Conservation (phyloP, 331 rosid genomes). For the Quercus phellos region DNA sequence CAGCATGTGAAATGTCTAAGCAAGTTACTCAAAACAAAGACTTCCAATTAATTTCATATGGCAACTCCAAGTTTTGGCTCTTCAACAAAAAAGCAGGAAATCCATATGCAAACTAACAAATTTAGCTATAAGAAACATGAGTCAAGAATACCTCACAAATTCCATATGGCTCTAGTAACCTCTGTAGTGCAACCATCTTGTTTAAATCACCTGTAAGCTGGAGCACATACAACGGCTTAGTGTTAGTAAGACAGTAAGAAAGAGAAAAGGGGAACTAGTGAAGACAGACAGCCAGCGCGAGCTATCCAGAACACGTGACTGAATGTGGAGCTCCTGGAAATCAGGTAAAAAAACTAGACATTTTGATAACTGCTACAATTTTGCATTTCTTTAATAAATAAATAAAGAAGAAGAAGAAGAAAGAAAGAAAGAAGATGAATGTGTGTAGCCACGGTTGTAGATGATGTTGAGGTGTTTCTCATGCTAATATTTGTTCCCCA, state of each 20-base stretch:
- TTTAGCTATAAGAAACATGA: not conserved
- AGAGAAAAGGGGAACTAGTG: not conserved
- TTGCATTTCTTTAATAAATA: not conserved
- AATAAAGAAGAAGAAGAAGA: not conserved
- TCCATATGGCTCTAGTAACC: constrained; percentile 49
- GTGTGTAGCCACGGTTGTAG: not conserved
- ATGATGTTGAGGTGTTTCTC: not conserved
- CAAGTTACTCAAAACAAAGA: not conserved
- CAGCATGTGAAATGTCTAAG: not conserved
- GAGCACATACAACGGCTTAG: not conserved
- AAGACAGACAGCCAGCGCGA: too few relatives aligned
- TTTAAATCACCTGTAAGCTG: constrained; percentile 59
- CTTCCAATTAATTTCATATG: not conserved
- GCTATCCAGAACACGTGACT: not conserved
- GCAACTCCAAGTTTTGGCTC: not conserved
- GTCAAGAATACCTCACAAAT: constrained; percentile 51
- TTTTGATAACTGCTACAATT: not conserved
- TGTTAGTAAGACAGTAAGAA: not conserved
- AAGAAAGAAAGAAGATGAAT: not conserved
- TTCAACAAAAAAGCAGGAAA: not conserved
- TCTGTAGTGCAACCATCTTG: constrained; percentile 64
- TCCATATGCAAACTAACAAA: not conserved
- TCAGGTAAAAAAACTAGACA: too few relatives aligned
- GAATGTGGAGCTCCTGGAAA: not conserved
- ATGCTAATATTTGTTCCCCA: not conserved